phyloP scores from a whole-genome alignment of 1,284 basidiomycete species.

The Rhodotorula glutinis region DNA sequence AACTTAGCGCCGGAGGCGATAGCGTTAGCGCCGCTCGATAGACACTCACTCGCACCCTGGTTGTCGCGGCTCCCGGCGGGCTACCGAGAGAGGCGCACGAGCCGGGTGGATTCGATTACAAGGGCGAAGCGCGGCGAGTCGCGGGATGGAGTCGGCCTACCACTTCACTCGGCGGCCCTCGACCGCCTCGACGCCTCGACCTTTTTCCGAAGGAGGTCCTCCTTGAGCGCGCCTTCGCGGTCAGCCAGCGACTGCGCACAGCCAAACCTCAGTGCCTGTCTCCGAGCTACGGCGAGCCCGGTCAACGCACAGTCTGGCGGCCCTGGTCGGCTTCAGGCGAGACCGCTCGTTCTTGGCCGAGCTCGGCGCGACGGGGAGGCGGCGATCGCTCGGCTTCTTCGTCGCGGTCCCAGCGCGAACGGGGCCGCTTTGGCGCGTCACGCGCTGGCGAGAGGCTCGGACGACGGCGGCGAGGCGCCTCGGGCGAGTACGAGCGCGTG shows the following conservation, averaged over 20 bases:
- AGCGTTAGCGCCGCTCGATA: not conserved
- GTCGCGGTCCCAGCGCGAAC: not conserved
- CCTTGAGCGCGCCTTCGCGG: slow-evolving; percentile 31
- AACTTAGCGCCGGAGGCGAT: not conserved
- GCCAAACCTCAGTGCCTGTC: fast-evolving
- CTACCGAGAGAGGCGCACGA: too few species aligned
- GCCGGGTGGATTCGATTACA: too few species aligned
- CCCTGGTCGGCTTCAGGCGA: not conserved
- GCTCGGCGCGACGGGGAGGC: not conserved
- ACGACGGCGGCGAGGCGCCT: not conserved
- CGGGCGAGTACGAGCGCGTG: not conserved
- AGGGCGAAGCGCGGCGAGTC: too few species aligned
- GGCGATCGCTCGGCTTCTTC: not conserved
- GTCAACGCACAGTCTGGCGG: slow-evolving; percentile 7
- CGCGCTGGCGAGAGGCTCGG: not conserved
- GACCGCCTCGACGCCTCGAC: slow-evolving; percentile 12
- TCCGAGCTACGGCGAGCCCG: not conserved
- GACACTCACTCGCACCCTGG: too few species aligned
- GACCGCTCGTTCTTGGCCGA: not conserved
- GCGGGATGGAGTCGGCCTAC: too few species aligned
- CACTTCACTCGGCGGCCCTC: not conserved
- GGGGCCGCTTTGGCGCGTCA: not conserved
- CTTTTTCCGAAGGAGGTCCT: slow-evolving; percentile 32
- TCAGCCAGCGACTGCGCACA: slow-evolving; percentile 4
- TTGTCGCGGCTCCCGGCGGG: too few species aligned